Percentiles rank a stretch among this genome's conserved stretches.
phyloP scores from a whole-genome alignment of 225 moss, liverwort and hornwort species.

The Ulota crispa region DNA sequence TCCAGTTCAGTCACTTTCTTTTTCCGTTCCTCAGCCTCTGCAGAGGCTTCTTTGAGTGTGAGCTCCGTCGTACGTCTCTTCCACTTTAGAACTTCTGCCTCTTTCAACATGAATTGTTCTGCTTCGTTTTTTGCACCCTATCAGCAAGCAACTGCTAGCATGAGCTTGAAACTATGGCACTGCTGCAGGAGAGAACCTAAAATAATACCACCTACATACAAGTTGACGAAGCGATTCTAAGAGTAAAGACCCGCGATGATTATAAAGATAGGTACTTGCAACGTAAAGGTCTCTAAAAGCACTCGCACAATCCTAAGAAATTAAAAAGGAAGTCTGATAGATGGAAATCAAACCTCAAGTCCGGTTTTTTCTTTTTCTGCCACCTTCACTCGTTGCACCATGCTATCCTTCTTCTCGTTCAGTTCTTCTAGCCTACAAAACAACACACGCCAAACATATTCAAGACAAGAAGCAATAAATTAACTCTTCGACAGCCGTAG shows the following conservation, averaged over 20 bases:
- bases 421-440: constrained; percentile 74
- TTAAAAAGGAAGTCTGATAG: not conserved
- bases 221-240: not conserved
- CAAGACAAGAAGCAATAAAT: not conserved
- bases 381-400: constrained; percentile 93
- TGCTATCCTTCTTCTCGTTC: constrained; percentile 82
- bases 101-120: constrained; percentile 85
- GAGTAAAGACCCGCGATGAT: constrained; percentile 18
- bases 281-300: not conserved
- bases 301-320: not conserved
- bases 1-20: constrained; percentile 69
- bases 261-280: not conserved
- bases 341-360: constrained; percentile 65
- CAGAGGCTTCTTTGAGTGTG: constrained; percentile 61
- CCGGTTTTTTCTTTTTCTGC: constrained; percentile 89
- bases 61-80: constrained; percentile 62
- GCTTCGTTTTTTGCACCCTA: constrained; percentile 93
- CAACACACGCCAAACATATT: constrained; percentile 1
- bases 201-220: not conserved
- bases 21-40: constrained; percentile 52
- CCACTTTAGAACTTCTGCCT: constrained; percentile 79
- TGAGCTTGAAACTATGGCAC: constrained; percentile 23
- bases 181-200: constrained; percentile 9
- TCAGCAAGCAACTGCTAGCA: constrained; percentile 25
- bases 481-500: not conserved